Conservation (phyloP, 2,329 filamentous ascomycete genomes). For the Endoconidiophora laricicola region DNA sequence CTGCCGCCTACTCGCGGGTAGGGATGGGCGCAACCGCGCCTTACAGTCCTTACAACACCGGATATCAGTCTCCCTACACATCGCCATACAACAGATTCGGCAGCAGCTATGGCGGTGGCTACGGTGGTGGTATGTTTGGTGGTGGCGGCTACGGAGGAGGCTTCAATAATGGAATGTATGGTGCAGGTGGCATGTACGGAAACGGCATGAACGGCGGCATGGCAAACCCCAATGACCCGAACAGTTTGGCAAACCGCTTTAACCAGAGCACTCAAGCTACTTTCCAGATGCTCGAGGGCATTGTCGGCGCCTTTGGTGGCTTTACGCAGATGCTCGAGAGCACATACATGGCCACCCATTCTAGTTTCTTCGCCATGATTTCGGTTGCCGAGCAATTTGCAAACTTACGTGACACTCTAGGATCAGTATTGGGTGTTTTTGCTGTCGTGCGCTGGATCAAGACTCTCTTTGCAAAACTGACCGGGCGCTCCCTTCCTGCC, state of each 20-base stretch:
- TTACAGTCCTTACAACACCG: slow-evolving; percentile 22
- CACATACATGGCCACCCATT: slow-evolving; percentile 98
- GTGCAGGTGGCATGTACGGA: slow-evolving; percentile 28
- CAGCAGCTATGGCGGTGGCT: slow-evolving; percentile 22
- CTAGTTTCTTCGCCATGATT: slow-evolving; percentile 97
- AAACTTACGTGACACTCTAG: slow-evolving; percentile 80
- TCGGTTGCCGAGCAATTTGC: slow-evolving; percentile 95
- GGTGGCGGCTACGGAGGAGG: slow-evolving; percentile 17
- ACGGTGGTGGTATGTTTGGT: slow-evolving; percentile 23
- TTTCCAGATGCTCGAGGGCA: slow-evolving; percentile 95
- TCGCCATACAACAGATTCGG: slow-evolving; percentile 32
- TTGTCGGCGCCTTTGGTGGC: slow-evolving; percentile 89
- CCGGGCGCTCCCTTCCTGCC: slow-evolving; percentile 75
- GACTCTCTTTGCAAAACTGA: slow-evolving; percentile 79
- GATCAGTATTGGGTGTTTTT: slow-evolving; percentile 88
- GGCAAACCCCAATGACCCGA: slow-evolving; percentile 61
- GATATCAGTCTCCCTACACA: slow-evolving; percentile 25
- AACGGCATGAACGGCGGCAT: slow-evolving; percentile 25
- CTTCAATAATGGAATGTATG: slow-evolving; percentile 28
- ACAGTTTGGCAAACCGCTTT: slow-evolving; percentile 90
- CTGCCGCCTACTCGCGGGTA: slow-evolving; percentile 55
- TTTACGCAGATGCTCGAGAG: slow-evolving; percentile 99
- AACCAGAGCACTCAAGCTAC: slow-evolving; percentile 89
- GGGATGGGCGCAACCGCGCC: slow-evolving; percentile 29
- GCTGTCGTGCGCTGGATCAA: slow-evolving; percentile 90